Evolutionary conservation across 306 rosid species (phyloP).

Genomic region (Lathyrus oleraceus): DNA sequence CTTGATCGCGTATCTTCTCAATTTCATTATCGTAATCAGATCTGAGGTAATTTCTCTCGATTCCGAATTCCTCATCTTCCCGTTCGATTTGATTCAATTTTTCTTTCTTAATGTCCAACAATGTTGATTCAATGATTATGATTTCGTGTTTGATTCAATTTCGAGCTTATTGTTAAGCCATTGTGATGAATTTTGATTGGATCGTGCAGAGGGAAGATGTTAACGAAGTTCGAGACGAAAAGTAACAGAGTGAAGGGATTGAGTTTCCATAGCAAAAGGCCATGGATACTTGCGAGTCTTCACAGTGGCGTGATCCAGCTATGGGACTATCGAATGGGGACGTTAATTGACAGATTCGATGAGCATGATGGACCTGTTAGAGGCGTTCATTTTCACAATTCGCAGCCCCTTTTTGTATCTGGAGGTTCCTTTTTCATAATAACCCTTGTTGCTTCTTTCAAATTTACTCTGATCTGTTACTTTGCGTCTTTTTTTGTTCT

Average conservation of each 20-base stretch:
- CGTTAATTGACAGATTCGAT: constrained; percentile 87
- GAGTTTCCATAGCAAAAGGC: constrained; percentile 93
- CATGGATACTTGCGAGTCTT: constrained; percentile 98
- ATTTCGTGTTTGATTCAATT: constrained; percentile 5
- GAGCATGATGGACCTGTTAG: constrained; percentile 99
- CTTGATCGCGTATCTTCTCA: constrained; percentile 12
- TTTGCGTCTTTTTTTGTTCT: not conserved
- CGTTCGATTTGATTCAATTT: not conserved
- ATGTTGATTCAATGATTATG: constrained; percentile 20
- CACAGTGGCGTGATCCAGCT: constrained; percentile 99
- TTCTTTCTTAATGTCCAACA: not conserved
- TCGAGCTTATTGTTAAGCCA: constrained; percentile 8
- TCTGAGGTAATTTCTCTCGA: constrained; percentile 41
- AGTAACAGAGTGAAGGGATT: constrained; percentile 97
- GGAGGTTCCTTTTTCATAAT: constrained; percentile 62
- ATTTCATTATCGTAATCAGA: constrained; percentile 35
- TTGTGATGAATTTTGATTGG: constrained; percentile 38
- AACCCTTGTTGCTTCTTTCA: not conserved
- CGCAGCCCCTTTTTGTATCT: constrained; percentile 94
- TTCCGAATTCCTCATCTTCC: not conserved
- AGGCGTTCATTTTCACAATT: constrained; percentile 93
- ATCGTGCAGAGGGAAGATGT: constrained; percentile 62
- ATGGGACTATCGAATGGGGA: constrained; percentile 99
- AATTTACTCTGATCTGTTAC: constrained; percentile 33
- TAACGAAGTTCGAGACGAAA: constrained; percentile 97